phyloP scores from a whole-genome alignment of 257 asterid species.

The Eucommia ulmoides region DNA sequence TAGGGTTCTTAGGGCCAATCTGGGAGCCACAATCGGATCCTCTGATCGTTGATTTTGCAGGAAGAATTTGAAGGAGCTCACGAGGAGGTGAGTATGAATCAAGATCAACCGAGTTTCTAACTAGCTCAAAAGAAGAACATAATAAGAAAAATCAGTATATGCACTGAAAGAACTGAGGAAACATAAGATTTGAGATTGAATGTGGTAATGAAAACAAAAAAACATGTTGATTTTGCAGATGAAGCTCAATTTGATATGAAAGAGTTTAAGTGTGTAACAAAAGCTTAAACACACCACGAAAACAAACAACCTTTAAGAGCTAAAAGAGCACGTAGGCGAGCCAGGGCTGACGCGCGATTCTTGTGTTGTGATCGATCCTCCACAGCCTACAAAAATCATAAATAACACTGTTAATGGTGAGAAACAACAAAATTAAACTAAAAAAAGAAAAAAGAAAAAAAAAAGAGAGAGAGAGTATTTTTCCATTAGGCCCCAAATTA shows the following conservation, averaged over 20 bases:
- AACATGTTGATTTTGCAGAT: too few species aligned
- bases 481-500: too few species aligned
- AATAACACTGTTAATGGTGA: too few species aligned
- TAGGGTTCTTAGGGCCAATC: slow-evolving; percentile 90
- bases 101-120: slow-evolving; percentile 71
- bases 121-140: slow-evolving; percentile 24
- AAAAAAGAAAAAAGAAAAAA: neutral
- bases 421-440: too few species aligned
- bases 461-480: too few species aligned
- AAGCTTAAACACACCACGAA: too few species aligned
- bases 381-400: slow-evolving; percentile 37
- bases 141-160: too few species aligned
- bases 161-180: too few species aligned
- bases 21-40: slow-evolving; percentile 57
- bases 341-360: slow-evolving; percentile 74
- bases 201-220: too few species aligned
- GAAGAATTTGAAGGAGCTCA: slow-evolving; percentile 87
- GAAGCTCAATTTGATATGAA: too few species aligned
- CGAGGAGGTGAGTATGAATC: slow-evolving; percentile 69
- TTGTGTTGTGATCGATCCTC: slow-evolving; percentile 93
- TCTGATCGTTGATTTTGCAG: slow-evolving; percentile 58
- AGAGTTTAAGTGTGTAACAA: too few species aligned
- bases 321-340: slow-evolving; percentile 58
- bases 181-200: too few species aligned
- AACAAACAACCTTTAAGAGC: slow-evolving; percentile 98